Conservation (phyloP, 2,329 filamentous ascomycete genomes). For the Fusarium virguliforme region DNA sequence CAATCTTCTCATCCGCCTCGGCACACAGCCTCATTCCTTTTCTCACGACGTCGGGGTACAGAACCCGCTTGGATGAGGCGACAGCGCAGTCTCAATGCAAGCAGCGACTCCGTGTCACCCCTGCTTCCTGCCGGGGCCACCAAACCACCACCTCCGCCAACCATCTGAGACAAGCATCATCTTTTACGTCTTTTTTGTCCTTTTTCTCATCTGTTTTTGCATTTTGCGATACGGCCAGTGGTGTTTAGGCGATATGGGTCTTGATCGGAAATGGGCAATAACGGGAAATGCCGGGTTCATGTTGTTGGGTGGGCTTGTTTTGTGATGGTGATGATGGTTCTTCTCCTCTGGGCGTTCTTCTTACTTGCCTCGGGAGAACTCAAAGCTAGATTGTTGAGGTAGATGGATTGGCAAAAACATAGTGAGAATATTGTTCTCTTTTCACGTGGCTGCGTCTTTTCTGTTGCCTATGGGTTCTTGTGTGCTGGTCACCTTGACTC, state of each 20-base stretch:
- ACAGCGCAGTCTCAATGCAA: constrained; percentile 41
- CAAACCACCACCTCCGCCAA: constrained; percentile 3
- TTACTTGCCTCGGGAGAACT: background rate
- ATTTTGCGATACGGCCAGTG: constrained; percentile 37
- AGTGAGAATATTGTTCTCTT: constrained; percentile 14
- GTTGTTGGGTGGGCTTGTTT: constrained; percentile 23
- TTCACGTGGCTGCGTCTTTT: constrained; percentile 19
- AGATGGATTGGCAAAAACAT: constrained; percentile 29
- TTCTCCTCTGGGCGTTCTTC: constrained; percentile 9
- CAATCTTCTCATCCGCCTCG: constrained; percentile 18
- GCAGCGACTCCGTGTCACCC: constrained; percentile 33
- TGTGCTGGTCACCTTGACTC: constrained; percentile 47
- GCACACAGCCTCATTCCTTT: constrained; percentile 28
- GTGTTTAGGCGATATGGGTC: constrained; percentile 48
- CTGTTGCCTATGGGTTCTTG: constrained; percentile 20
- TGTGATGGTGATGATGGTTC: constrained; percentile 11
- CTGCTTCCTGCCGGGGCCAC: constrained; percentile 21
- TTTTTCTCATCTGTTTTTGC: constrained; percentile 24
- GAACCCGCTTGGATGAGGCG: constrained; percentile 30
- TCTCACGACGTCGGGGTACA: constrained; percentile 32
- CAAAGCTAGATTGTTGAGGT: constrained; percentile 25
- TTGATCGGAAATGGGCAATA: constrained; percentile 27
- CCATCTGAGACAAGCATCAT: constrained; percentile 23
- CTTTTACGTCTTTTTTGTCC: background rate
- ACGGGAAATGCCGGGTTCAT: constrained; percentile 35